Base-by-base conservation (phyloP, 1,284 basidiomycete species). In the Ceratobasidium sp. region DNA sequence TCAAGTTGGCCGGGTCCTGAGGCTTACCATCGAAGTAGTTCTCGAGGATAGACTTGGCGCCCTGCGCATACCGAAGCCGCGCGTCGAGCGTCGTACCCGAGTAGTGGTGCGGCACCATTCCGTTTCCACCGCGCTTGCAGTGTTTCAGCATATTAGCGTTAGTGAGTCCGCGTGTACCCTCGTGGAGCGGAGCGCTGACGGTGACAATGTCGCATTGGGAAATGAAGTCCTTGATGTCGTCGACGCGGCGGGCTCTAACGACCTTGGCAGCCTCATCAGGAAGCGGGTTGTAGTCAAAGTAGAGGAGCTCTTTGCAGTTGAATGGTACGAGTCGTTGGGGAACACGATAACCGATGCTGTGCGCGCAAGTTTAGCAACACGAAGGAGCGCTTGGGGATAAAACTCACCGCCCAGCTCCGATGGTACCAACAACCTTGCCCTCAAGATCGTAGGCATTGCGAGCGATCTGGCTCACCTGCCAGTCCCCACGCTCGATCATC, bases 71-170 rank as follows among this genome's bases (percentile, higher is more conserved):
- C 77, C 97, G 93, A 63, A 88, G 89, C 87, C 98, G 97, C 0
- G 97, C 96, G 83, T 98, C 97, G 79, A 98, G 89, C 5, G 96
- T 96, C 13, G 96, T 97, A 58, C 95, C 96, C 80, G 92, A 93
- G 86, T 94, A 94, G 84, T 96, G 94, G 84, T 33, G 33, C 18
- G 93, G 92, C 7, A 78, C 75, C 93, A 94, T 94, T 82, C 92
- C 94, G 85, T 95, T 95, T 44, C 95, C 95, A 77, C 90, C 93
- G 28, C 92, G 92, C 90, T 98, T 98, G 91, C 98, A 95, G 87
- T 95, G 93, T 84, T 90, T 90, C 82, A 99, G 88, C 70, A 95
- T 91, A 55, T 97, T 94, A 60, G 90, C 89, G 88, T 96, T 95
- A 83, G 97, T 88, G 46, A 97, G 90, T 28, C 93, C 94, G 66